Evolutionary conservation across 2,329 filamentous ascomycete genomes (phyloP).

Genomic region (Botrytis fabae): DNA sequence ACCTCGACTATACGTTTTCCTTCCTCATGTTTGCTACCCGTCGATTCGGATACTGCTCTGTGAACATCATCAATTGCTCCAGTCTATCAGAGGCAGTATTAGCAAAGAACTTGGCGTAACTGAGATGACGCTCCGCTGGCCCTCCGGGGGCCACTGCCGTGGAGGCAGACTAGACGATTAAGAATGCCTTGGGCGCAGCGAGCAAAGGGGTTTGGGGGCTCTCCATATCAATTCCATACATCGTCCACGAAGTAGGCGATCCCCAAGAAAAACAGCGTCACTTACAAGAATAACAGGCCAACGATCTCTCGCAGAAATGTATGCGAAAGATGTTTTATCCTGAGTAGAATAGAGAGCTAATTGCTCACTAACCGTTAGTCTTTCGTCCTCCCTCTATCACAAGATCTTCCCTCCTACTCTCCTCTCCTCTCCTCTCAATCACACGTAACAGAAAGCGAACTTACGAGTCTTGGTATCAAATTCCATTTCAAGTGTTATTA

Average conservation of each 20-base stretch:
- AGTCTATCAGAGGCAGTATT: constrained; percentile 57
- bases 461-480: constrained; percentile 72
- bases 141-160: not conserved
- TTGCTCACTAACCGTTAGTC: not conserved
- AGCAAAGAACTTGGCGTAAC: not conserved
- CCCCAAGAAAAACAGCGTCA: not conserved
- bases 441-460: constrained; percentile 38
- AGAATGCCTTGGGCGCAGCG: not conserved
- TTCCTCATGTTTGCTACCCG: constrained; percentile 67
- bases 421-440: not conserved
- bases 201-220: not conserved
- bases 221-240: not conserved
- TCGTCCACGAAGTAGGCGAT: not conserved
- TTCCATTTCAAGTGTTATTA: constrained; percentile 56
- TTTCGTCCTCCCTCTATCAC: not conserved
- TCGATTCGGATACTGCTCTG: constrained; percentile 59
- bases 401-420: not conserved
- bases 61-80: constrained; percentile 94
- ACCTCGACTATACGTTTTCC: constrained; percentile 83
- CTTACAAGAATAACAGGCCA: constrained; percentile 90
- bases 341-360: constrained; percentile 74
- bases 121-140: not conserved
- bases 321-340: constrained; percentile 85
- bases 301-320: constrained; percentile 77
- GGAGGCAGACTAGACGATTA: constrained; percentile 1